Evolutionary conservation across 2,329 filamentous ascomycete genomes (phyloP).

Genomic region (Helotiales sp.): DNA sequence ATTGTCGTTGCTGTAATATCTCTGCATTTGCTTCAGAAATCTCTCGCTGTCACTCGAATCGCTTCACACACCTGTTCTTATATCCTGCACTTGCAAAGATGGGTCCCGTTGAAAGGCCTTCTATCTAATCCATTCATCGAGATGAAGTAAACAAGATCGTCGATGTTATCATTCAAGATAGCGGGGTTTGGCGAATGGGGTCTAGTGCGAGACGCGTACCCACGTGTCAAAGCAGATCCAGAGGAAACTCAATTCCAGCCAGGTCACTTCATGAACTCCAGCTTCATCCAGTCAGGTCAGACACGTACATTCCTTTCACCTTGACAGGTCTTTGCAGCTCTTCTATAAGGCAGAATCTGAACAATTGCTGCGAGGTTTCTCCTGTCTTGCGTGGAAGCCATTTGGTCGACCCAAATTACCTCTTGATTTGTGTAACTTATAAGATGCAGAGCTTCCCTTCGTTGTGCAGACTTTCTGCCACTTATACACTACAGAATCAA

Average conservation of each 20-base stretch:
- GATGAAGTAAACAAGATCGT: slow-evolving; percentile 25
- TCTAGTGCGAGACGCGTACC: too few species aligned
- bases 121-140: slow-evolving; percentile 20
- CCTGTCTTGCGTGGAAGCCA: too few species aligned
- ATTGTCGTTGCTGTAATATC: neutral
- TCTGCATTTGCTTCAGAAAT: neutral
- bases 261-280: too few species aligned
- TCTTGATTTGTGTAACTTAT: neutral
- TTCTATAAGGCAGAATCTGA: too few species aligned
- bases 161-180: slow-evolving; percentile 26
- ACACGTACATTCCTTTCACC: too few species aligned
- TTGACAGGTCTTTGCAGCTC: too few species aligned
- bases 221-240: slow-evolving; percentile 27
- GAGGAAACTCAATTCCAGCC: too few species aligned
- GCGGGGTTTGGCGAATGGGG: too few species aligned
- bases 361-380: too few species aligned
- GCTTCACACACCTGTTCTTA: neutral
- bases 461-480: neutral
- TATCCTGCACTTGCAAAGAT: slow-evolving; percentile 5
- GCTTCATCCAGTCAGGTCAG: too few species aligned
- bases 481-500: neutral
- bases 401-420: neutral
- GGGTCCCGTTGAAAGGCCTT: slow-evolving; percentile 18
- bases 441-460: neutral
- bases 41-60: neutral